phyloP scores from a whole-genome alignment of 768 basidiomycete genomes.

The Mycena vulgaris region DNA sequence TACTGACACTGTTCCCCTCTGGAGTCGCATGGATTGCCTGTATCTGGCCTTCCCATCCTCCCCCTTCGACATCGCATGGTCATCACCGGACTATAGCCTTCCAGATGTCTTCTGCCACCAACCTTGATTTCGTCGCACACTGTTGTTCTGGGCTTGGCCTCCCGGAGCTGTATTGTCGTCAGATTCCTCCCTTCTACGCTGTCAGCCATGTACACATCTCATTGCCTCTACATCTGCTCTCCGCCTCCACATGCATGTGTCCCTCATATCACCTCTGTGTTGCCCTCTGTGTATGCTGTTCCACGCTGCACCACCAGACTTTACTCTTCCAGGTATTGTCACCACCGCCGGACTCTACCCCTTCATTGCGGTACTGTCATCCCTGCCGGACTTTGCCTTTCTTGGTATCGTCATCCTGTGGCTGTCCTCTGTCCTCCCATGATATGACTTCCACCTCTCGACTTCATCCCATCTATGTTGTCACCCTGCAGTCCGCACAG shows the following conservation, averaged over 20 bases:
- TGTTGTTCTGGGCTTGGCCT: too few species aligned
- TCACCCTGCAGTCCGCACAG: too few species aligned
- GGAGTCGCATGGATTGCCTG: neutral
- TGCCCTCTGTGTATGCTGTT: neutral
- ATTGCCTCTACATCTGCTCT: slow-evolving; percentile 25
- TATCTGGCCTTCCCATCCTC: slow-evolving; percentile 6
- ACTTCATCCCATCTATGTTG: too few species aligned
- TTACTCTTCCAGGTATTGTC: neutral
- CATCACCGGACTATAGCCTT: neutral
- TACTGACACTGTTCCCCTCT: too few species aligned
- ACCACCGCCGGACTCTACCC: too few species aligned
- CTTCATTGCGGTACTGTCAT: too few species aligned
- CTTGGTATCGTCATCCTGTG: slow-evolving; percentile 19
- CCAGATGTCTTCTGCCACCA: neutral
- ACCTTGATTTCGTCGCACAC: too few species aligned
- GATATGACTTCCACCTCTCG: neutral
- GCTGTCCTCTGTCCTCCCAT: slow-evolving; percentile 7
- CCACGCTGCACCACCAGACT: too few species aligned
- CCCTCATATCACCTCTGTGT: too few species aligned
- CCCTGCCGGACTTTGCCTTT: slow-evolving; percentile 1
- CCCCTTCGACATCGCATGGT: neutral
- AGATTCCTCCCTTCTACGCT: slow-evolving; percentile 22
- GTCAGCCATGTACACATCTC: slow-evolving; percentile 23
- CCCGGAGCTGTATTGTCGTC: too few species aligned
- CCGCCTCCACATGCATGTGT: slow-evolving; percentile 15